Evolutionary conservation across 306 rosid species (phyloP).

Genomic region (Cucurbita maxima): DNA sequence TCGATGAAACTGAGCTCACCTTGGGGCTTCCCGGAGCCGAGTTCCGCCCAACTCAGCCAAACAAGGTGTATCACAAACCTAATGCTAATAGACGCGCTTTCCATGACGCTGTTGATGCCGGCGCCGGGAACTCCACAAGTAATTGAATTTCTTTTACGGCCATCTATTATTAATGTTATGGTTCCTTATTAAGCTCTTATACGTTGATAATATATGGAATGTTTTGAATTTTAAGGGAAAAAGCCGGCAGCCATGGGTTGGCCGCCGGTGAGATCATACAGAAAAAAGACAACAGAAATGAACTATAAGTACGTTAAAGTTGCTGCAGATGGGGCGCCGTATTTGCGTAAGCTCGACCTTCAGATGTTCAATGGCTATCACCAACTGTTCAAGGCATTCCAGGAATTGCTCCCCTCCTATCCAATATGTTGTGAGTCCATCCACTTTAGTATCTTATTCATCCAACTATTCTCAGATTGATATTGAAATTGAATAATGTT

Average conservation of each 20-base stretch:
- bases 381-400: background rate
- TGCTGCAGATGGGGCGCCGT: slow-evolving; percentile 4
- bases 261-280: slow-evolving; percentile 9
- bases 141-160: no score
- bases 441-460: no score
- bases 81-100: background rate
- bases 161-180: no score
- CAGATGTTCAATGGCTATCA: slow-evolving; percentile 1
- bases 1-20: slow-evolving; percentile 10
- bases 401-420: background rate
- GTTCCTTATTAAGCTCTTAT: no score
- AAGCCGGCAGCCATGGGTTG: background rate
- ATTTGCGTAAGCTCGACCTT: slow-evolving; percentile 4
- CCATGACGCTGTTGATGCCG: background rate
- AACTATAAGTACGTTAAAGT: background rate
- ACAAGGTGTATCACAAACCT: background rate
- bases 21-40: slow-evolving; percentile 1
- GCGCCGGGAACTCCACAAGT: background rate
- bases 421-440: background rate
- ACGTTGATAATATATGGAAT: background rate
- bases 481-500: no score
- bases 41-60: background rate
- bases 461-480: no score
- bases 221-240: background rate
- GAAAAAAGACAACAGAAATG: slow-evolving; percentile 4